Conservation (phyloP, 2,329 filamentous ascomycete genomes). For the Beauveria australis region DNA sequence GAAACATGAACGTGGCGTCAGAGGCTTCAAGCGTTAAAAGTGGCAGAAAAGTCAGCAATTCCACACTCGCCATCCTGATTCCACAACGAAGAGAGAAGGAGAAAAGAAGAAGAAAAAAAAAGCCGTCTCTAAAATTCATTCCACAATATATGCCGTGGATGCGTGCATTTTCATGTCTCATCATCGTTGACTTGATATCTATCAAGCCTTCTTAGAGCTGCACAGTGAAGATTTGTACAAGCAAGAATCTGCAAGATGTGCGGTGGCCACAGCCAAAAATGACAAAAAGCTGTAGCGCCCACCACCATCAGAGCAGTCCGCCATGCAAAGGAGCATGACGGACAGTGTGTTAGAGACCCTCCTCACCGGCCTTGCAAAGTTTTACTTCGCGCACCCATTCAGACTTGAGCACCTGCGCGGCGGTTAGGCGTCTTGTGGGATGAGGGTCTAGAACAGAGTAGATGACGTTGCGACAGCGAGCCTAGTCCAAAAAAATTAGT, state of each 20-base stretch:
- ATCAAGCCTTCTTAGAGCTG: constrained; percentile 7
- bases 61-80: not conserved
- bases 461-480: constrained; percentile 95
- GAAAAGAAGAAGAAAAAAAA: constrained; percentile 6
- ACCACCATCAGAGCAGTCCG: constrained; percentile 19
- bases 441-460: constrained; percentile 98
- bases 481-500: constrained; percentile 42
- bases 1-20: constrained; percentile 7
- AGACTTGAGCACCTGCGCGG: constrained; percentile 92
- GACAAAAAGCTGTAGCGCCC: not conserved
- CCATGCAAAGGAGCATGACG: constrained; percentile 21
- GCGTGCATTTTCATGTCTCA: constrained; percentile 9
- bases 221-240: constrained; percentile 6
- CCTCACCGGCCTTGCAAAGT: constrained; percentile 91
- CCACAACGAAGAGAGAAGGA: not conserved
- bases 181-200: constrained; percentile 12
- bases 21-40: not conserved
- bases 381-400: constrained; percentile 99
- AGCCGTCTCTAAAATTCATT: constrained; percentile 13
- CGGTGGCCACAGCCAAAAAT: not conserved
- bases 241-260: constrained; percentile 19
- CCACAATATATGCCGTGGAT: constrained; percentile 2
- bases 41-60: not conserved
- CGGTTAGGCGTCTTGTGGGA: constrained; percentile 82
- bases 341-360: constrained; percentile 61